Evolutionary conservation across 2,329 filamentous ascomycete species (phyloP).

Genomic region (Byssoonygena ceratinophila): DNA sequence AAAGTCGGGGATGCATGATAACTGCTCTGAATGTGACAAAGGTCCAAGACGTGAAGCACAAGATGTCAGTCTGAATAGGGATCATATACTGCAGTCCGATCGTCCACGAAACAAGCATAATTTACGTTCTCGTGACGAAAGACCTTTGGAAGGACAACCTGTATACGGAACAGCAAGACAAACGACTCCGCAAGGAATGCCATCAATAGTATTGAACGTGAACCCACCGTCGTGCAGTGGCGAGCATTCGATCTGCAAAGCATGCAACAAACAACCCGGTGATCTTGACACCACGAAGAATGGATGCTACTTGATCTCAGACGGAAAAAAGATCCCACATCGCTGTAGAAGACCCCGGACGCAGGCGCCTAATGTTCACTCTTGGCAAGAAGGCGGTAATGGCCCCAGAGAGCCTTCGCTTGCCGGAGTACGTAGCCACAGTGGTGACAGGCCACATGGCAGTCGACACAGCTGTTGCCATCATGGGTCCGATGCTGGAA

Average conservation of each 20-base stretch:
- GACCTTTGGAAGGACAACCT: neutral
- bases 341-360: slow-evolving; percentile 3
- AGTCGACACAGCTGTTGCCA: neutral
- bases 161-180: neutral
- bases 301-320: slow-evolving; percentile 17
- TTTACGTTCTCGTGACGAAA: neutral
- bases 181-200: slow-evolving; percentile 4
- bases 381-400: neutral
- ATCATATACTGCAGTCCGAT: neutral
- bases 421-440: neutral
- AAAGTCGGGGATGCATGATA: neutral
- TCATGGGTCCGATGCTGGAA: neutral
- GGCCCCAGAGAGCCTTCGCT: neutral
- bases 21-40: neutral
- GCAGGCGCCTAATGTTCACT: neutral
- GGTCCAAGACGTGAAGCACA: neutral
- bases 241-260: slow-evolving; percentile 5
- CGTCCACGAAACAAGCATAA: neutral
- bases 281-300: neutral
- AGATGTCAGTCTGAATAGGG: neutral
- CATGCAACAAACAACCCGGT: neutral
- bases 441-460: neutral
- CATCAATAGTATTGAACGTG: slow-evolving; percentile 17
- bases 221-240: slow-evolving; percentile 8
- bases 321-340: slow-evolving; percentile 14